These are phyloP conservation scores for Saccharum officinarum DNA, from an alignment of 176 grass and related monocot genomes.

Conservation along the genomic window DNA sequence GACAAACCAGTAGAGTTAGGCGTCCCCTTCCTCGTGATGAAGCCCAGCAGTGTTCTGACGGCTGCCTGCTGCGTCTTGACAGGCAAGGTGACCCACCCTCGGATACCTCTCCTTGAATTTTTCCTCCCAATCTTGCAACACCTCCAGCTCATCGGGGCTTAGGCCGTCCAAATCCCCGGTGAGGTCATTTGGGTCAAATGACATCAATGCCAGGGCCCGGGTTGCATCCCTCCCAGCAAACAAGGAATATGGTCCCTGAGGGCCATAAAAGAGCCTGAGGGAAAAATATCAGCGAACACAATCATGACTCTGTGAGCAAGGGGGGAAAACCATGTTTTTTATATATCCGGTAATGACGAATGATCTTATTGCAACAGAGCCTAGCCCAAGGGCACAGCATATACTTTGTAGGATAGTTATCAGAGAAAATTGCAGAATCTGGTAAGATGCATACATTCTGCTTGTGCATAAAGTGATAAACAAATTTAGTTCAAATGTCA, in stretches of 20 bases:
- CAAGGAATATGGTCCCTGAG: constrained; percentile 81
- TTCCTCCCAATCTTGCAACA: constrained; percentile 88
- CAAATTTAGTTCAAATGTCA: not conserved
- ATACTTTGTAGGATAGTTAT: not conserved
- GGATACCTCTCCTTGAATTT: constrained; percentile 90
- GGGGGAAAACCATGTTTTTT: constrained; percentile 6
- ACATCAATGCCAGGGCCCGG: constrained; percentile 91
- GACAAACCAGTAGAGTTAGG: constrained; percentile 32
- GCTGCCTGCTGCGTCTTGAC: constrained; percentile 20
- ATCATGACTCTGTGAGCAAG: constrained; percentile 11
- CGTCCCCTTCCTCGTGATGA: constrained; percentile 16
- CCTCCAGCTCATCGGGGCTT: constrained; percentile 64
- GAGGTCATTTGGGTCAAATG: constrained; percentile 82
- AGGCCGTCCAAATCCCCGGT: constrained; percentile 76
- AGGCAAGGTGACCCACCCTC: constrained; percentile 63
- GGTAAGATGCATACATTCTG: not conserved
- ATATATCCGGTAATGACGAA: not conserved
- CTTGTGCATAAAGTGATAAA: not conserved
- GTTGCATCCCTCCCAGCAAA: constrained; percentile 86
- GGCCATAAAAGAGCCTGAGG: constrained; percentile 90
- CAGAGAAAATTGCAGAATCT: not conserved
- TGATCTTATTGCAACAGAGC: not conserved
- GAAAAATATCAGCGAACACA: constrained; percentile 24
- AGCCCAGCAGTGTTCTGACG: not conserved
- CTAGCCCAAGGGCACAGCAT: not conserved